Evolutionary conservation across 257 asterid species (phyloP).

Genomic region (Paulownia fortunei): DNA sequence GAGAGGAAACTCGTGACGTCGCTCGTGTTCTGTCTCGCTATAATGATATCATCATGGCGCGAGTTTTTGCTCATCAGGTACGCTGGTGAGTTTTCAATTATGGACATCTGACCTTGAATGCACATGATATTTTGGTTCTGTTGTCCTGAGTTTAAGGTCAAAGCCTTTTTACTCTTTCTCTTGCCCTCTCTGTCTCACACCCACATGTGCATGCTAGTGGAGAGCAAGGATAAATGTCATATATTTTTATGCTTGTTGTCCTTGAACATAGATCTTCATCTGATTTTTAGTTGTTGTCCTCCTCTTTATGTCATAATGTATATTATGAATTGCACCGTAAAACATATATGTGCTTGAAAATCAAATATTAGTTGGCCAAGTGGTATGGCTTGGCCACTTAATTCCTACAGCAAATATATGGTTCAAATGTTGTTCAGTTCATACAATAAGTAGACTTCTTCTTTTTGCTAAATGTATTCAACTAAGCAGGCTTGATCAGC

Average conservation of each 20-base stretch:
- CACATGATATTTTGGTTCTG: background rate
- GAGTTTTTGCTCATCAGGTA: slow-evolving; percentile 98
- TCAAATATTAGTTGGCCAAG: background rate
- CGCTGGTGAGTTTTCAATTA: slow-evolving; percentile 58
- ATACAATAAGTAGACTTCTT: background rate
- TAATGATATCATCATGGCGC: slow-evolving; percentile 98
- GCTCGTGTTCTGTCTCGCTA: slow-evolving; percentile 97
- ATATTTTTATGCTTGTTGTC: background rate
- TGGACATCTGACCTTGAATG: slow-evolving; percentile 21
- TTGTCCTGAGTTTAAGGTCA: background rate
- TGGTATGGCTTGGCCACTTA: slow-evolving; percentile 13
- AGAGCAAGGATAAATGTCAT: background rate
- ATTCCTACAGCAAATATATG: background rate
- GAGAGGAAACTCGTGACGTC: slow-evolving; percentile 97
- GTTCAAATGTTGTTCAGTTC: background rate
- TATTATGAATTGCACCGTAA: background rate
- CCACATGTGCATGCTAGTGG: background rate
- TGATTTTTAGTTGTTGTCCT: background rate
- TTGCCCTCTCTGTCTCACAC: background rate
- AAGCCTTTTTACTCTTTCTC: background rate
- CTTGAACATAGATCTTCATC: slow-evolving; percentile 3
- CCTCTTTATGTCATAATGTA: background rate
- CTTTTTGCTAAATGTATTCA: background rate
- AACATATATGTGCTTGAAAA: background rate
- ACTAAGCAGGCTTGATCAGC: background rate